These are phyloP conservation scores for Telfairia occidentalis DNA, from an alignment of 331 rosid genomes.

Conservation along the genomic window DNA sequence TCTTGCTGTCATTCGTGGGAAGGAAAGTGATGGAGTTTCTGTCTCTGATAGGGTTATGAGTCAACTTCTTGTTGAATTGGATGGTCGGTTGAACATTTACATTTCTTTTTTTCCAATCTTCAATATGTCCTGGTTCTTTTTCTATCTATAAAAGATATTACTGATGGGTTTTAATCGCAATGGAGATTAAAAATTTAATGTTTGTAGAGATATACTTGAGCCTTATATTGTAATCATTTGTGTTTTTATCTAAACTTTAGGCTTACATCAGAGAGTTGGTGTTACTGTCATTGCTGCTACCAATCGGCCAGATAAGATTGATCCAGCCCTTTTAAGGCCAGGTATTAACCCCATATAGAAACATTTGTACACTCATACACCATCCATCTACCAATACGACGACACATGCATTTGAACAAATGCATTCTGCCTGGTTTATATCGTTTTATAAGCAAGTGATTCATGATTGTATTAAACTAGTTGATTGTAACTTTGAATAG, in stretches of 20 bases:
- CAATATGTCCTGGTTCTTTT: slow-evolving; percentile 9
- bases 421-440: background rate
- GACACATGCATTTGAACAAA: background rate
- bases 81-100: slow-evolving; percentile 58
- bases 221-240: background rate
- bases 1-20: slow-evolving; percentile 78
- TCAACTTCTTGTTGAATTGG: slow-evolving; percentile 86
- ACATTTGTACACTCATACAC: background rate
- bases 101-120: slow-evolving; percentile 3
- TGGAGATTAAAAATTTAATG: background rate
- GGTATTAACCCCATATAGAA: slow-evolving; percentile 26
- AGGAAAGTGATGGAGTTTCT: slow-evolving; percentile 80
- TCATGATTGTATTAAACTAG: background rate
- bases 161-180: background rate
- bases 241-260: slow-evolving; percentile 28
- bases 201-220: background rate
- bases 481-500: slow-evolving; percentile 23
- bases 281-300: slow-evolving; percentile 93
- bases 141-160: background rate
- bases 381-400: background rate
- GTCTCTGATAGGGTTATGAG: slow-evolving; percentile 93
- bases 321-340: slow-evolving; percentile 83
- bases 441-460: background rate
- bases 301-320: slow-evolving; percentile 88
- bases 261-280: slow-evolving; percentile 70